Evolutionary conservation across 176 grass and related monocot genomes (phyloP).

Genomic region (Chloris gayana): DNA sequence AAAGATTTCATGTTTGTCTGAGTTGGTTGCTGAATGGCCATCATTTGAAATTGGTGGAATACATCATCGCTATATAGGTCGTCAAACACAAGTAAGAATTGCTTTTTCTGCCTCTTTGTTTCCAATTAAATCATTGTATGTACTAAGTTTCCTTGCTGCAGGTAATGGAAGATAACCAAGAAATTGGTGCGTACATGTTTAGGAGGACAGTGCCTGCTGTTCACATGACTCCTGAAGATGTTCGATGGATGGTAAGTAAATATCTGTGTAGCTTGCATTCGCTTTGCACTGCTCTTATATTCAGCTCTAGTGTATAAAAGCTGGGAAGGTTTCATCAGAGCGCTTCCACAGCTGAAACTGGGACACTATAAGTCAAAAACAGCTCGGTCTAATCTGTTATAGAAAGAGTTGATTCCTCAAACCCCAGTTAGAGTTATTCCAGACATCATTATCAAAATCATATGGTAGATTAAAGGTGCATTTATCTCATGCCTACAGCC

Average conservation of each 20-base stretch:
- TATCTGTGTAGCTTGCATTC: conserved; percentile 19
- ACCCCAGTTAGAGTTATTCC: not conserved
- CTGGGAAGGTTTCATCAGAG: not conserved
- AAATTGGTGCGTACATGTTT: conserved; percentile 99
- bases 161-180: conserved; percentile 99
- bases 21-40: conserved; percentile 85
- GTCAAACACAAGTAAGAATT: conserved; percentile 90
- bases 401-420: conserved; percentile 2
- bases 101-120: conserved; percentile 18
- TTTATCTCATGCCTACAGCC: not conserved
- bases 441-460: not conserved
- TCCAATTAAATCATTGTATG: conserved; percentile 24
- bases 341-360: not conserved
- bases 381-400: conserved; percentile 1
- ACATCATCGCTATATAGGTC: conserved; percentile 90
- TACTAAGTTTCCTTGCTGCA: conserved; percentile 38
- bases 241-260: conserved; percentile 89
- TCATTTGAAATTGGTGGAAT: conserved; percentile 90
- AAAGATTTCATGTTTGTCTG: conserved; percentile 78
- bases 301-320: not conserved
- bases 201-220: conserved; percentile 85
- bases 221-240: conserved; percentile 93
- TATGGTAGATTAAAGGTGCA: not conserved
- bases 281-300: conserved; percentile 29
- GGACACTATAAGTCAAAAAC: not conserved